Base-by-base conservation (phyloP, 208 protist genomes). In the Leishmania tropica region DNA sequence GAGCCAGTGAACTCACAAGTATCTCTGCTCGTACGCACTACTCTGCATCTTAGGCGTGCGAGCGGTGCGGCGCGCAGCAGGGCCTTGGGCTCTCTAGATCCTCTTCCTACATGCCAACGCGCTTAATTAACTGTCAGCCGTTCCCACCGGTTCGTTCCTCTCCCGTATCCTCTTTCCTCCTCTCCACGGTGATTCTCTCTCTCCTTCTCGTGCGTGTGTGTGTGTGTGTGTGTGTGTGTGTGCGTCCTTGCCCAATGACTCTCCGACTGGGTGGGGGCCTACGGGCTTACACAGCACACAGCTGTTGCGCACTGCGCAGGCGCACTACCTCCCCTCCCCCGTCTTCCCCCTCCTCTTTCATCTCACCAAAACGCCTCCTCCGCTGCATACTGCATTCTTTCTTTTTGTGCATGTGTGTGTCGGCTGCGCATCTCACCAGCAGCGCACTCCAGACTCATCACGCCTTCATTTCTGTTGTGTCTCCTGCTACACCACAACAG, bases 291-390 rank as follows among this genome's bases (percentile, higher is more conserved):
- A 37, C 70, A 10, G 17, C 35, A 48, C 21, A 17, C 42, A 53
- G 31, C n/a, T 31, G 37, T 53, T 10, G 24, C 51, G 45, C 45
- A 74, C 24, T 19, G 37, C 17, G 45, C 3, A 21, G 40, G 5
- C 40, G 1, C 21, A 54, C 45, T 45, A 28, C 28, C 24, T 72
- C 54, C 15, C 31, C 35, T 76, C 54, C 60, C 67, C 40, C 77
- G 37, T 72, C 58, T 45, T 35, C 7, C n/a, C 35, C 76, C 54
- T 84, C 60, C 62, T 81, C 54, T 76, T 71, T 45, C 51, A 42
- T 45, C 17, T 60, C 48, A 42, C 28, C 10, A 4, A 3, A 28
- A 31, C 21, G 11, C 6, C 58, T 64, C 58, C n/a, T 64, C 37
- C 24, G 24, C n/a, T 71, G 1, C 28, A 28, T 8, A 47, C 19